Evolutionary conservation across 805 yeast genomes (phyloP).

Genomic region (Candida broadrunensis): DNA sequence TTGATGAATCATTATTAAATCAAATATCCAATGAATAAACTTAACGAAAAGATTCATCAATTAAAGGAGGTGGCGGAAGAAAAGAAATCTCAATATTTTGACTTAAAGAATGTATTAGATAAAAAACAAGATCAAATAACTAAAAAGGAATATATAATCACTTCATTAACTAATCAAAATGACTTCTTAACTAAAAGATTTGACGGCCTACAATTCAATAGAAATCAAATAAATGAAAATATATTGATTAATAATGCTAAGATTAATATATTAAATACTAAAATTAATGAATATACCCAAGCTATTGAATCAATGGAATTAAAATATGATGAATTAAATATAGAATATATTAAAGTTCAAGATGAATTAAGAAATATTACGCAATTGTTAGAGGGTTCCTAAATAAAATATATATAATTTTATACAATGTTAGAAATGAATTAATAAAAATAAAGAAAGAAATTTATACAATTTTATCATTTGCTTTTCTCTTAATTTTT

Average conservation of each 20-base stretch:
- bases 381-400: conserved; percentile 8
- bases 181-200: neutral
- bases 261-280: conserved; percentile 3
- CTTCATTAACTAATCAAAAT: conserved; percentile 8
- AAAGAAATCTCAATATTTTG: conserved; percentile 10
- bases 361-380: conserved; percentile 12
- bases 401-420: too few species aligned
- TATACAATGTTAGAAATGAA: too few species aligned
- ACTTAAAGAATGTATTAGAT: conserved; percentile 8
- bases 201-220: neutral
- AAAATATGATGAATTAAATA: conserved; percentile 6
- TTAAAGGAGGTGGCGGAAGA: conserved; percentile 10
- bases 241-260: conserved; percentile 4
- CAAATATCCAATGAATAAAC: conserved; percentile 16
- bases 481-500: too few species aligned
- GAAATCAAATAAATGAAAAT: neutral
- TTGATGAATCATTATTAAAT: too few species aligned
- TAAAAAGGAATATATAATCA: conserved; percentile 11
- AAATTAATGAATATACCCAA: conserved; percentile 2
- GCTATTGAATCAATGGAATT: conserved; percentile 11
- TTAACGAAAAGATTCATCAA: conserved; percentile 11
- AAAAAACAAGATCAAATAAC: conserved; percentile 7
- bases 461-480: too few species aligned
- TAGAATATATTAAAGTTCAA: conserved; percentile 3
- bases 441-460: too few species aligned